Percentiles rank a stretch among this genome's conserved stretches.
Evolutionary conservation across 495 filamentous ascomycete genomes (phyloP).

Genomic region (Hyaloscypha bicolor): DNA sequence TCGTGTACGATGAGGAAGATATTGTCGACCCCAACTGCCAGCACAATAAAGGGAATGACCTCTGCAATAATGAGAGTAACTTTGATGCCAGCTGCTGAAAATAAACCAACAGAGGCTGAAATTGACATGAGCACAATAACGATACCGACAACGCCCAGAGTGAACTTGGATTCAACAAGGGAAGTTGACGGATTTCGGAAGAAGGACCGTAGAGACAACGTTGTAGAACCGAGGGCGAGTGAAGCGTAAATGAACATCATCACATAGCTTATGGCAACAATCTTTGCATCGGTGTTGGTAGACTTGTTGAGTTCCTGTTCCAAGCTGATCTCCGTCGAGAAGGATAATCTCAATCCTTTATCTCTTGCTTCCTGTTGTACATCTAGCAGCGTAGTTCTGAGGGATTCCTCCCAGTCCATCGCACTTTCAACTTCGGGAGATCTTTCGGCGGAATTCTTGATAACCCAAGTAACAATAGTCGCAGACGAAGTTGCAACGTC

Average conservation of each 20-base stretch:
- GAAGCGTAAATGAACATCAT: slow-evolving; percentile 99
- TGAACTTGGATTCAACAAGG: slow-evolving; percentile 93
- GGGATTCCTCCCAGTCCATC: slow-evolving; percentile 84
- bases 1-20: slow-evolving; percentile 99
- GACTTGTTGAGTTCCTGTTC: slow-evolving; percentile 95
- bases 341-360: slow-evolving; percentile 82
- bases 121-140: slow-evolving; percentile 97
- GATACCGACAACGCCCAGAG: slow-evolving; percentile 88
- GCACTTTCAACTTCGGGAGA: slow-evolving; percentile 67
- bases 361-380: slow-evolving; percentile 80
- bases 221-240: slow-evolving; percentile 84
- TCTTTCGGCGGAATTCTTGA: slow-evolving; percentile 81
- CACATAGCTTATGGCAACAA: slow-evolving; percentile 94
- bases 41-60: slow-evolving; percentile 95
- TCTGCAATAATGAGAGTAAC: slow-evolving; percentile 97
- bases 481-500: slow-evolving; percentile 76
- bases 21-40: slow-evolving; percentile 97
- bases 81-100: slow-evolving; percentile 85
- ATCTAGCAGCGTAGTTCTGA: slow-evolving; percentile 68
- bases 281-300: slow-evolving; percentile 96
- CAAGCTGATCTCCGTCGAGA: slow-evolving; percentile 90
- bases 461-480: slow-evolving; percentile 92
- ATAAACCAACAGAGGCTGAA: slow-evolving; percentile 88
- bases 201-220: slow-evolving; percentile 71
- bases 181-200: slow-evolving; percentile 78